Percentiles rank a stretch among this genome's conserved stretches.
These are phyloP conservation scores for Crinitomyces ghanaensis DNA, from an alignment of 805 yeast genomes.

Conservation along the genomic window DNA sequence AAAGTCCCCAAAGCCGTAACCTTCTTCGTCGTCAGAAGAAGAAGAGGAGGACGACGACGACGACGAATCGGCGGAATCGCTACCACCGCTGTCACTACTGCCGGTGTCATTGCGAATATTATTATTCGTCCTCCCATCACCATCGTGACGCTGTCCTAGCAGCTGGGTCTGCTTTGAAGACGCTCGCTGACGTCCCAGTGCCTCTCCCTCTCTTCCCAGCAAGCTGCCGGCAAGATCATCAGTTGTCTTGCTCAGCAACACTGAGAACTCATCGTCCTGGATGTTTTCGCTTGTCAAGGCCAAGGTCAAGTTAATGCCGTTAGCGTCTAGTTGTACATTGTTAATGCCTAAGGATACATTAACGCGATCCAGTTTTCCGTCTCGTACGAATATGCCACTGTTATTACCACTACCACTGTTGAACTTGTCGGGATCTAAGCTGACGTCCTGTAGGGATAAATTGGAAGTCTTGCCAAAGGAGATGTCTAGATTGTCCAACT, in stretches of 20 bases:
- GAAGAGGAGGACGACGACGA: not conserved
- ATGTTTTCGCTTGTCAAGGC: conserved; percentile 27
- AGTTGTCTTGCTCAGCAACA: conserved; percentile 59
- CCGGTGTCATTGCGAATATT: not conserved
- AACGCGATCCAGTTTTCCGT: conserved; percentile 47
- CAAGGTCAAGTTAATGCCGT: conserved; percentile 41
- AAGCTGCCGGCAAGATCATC: conserved; percentile 59
- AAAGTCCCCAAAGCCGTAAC: conserved; percentile 24
- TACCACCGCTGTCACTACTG: not conserved
- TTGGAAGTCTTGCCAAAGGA: conserved; percentile 48
- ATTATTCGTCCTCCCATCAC: conserved; percentile 9
- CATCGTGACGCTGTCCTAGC: conserved; percentile 1
- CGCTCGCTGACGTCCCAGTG: conserved; percentile 6
- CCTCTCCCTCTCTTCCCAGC: conserved; percentile 19
- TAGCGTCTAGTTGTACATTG: conserved; percentile 54
- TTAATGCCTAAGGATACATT: conserved; percentile 54
- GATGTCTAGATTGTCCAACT: conserved; percentile 70
- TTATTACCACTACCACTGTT: too few relatives aligned
- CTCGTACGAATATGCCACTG: conserved; percentile 49
- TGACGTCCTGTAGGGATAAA: conserved; percentile 40
- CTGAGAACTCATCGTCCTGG: conserved; percentile 26
- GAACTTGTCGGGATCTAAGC: conserved; percentile 61
- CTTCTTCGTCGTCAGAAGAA: conserved; percentile 11
- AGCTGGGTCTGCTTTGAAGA: too few relatives aligned
- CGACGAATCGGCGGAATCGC: not conserved